Conservation (phyloP, 2,329 filamentous ascomycete genomes). For the Tolypocladium tundrense region DNA sequence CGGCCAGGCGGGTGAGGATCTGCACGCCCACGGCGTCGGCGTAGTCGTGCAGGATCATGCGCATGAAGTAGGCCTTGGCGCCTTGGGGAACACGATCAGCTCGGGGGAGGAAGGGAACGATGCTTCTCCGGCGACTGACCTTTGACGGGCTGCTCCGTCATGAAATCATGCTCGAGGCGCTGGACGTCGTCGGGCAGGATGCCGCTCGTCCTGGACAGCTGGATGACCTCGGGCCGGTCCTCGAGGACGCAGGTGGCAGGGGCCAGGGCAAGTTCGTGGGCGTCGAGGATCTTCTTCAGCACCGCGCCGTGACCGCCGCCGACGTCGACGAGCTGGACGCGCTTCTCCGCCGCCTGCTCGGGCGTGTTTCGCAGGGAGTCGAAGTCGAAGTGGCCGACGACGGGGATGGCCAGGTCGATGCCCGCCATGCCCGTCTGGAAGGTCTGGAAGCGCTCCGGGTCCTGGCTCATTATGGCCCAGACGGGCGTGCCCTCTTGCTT, state of each 20-base stretch:
- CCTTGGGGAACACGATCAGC: conserved; percentile 7
- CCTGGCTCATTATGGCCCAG: conserved; percentile 21
- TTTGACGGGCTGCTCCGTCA: conserved; percentile 18
- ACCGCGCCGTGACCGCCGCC: conserved; percentile 19
- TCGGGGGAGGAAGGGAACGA: neutral
- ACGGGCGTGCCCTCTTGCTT: conserved; percentile 22
- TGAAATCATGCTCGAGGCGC: conserved; percentile 18
- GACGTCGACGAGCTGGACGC: conserved; percentile 19
- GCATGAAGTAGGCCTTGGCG: conserved; percentile 24
- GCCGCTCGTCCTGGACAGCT: conserved; percentile 10
- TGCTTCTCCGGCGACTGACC: conserved; percentile 5
- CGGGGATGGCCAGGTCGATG: conserved; percentile 20
- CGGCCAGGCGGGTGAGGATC: conserved; percentile 16
- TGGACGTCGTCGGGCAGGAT: conserved; percentile 11
- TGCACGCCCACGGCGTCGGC: conserved; percentile 14
- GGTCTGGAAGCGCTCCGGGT: conserved; percentile 15
- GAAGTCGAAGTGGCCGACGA: conserved; percentile 21
- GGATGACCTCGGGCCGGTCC: conserved; percentile 15
- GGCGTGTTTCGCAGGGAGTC: conserved; percentile 11
- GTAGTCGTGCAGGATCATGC: conserved; percentile 23
- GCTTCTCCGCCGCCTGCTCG: conserved; percentile 6
- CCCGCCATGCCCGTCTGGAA: conserved; percentile 22
- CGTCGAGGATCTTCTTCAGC: conserved; percentile 17
- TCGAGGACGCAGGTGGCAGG: conserved; percentile 15
- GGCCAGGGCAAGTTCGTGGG: conserved; percentile 13